Evolutionary conservation across 2,329 filamentous ascomycete species (phyloP), one percentile per base, ranked within the genome.

Genomic region (Huntiella abstrusa): DNA sequence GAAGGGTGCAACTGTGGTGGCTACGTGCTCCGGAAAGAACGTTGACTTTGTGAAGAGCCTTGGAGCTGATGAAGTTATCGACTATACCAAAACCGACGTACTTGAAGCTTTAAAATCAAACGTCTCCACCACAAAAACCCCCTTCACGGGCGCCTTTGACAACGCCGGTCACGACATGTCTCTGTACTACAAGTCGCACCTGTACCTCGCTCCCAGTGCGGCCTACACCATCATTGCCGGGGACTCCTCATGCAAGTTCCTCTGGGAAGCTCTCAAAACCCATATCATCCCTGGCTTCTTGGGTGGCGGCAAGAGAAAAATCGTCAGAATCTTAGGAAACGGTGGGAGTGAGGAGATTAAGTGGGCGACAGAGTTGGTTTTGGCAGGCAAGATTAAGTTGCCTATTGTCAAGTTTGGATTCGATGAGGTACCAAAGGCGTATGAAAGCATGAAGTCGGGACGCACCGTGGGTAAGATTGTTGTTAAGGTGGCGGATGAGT

Each of bases 21-120:
- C 67, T 0, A 68, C 70, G 1, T 81, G 77, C 54, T 80, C 76
- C 12, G 68, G 66, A 0, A 57, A 58, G 3, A 83, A 82, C 54
- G 60, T 69, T 0, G 63, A 71, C 15, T 57, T 81, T 1, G 75
- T 73, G 56, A 66, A 66, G 50, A 60, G 62, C 4, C 55, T 81
- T 1, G 78, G 78, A 2, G 78, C 77, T 4, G 77, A 82, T 52
- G 70, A 75, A 43, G 68, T 79, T 35, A 64, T 80, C 44, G 73
- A 80, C 55, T 80, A 81, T 56, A 70, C 66, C 39, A 61, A 60
- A 0, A 56, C 17, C 60, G 19, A 77, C 53, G 59, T 78, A 1
- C 53, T 70, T 1, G 58, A 61, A 5, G 56, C 59, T 4, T 59
- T 80, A 0, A 63, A 63, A 50, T 57, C 62, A 1, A 64, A 62